These are phyloP conservation scores for Laguncularia racemosa DNA, from an alignment of 345 rosid species.

Conservation along the genomic window DNA sequence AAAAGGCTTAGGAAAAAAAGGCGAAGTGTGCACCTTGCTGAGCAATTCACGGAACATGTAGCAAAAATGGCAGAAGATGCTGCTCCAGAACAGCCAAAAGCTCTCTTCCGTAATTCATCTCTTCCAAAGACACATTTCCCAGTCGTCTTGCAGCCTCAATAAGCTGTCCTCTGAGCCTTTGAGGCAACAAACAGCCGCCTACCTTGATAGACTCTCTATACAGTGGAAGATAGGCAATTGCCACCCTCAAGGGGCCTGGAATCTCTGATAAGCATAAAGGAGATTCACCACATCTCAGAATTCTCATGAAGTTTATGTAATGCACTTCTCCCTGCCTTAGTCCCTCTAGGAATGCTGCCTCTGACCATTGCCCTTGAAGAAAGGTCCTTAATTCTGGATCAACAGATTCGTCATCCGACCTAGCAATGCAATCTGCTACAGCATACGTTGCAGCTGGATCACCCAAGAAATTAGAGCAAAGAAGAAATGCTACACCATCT, in stretches of 20 bases:
- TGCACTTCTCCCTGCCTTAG: conserved; percentile 57
- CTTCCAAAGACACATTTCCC: conserved; percentile 45
- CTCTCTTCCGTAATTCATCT: conserved; percentile 40
- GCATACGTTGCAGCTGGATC: conserved; percentile 80
- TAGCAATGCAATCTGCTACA: conserved; percentile 84
- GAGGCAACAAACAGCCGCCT: conserved; percentile 59
- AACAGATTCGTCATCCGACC: conserved; percentile 70
- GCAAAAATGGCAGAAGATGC: conserved; percentile 67
- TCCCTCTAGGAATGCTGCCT: conserved; percentile 74
- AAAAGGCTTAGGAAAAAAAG: no score
- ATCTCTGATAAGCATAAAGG: conserved; percentile 64
- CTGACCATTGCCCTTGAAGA: conserved; percentile 87
- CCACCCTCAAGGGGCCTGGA: conserved; percentile 74
- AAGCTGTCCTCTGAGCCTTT: conserved; percentile 79
- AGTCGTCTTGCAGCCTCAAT: conserved; percentile 71
- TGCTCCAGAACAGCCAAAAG: conserved; percentile 66
- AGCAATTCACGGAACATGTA: conserved; percentile 13
- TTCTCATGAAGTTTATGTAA: conserved; percentile 58
- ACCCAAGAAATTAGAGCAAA: conserved; percentile 71
- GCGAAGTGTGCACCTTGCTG: background rate
- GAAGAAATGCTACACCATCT: conserved; percentile 88
- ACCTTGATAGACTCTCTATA: conserved; percentile 66
- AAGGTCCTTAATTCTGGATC: conserved; percentile 63
- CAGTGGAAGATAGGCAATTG: conserved; percentile 69
- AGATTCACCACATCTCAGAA: conserved; percentile 65